Base-by-base conservation (phyloP, 768 basidiomycete genomes). In the Amylocystis lapponica region DNA sequence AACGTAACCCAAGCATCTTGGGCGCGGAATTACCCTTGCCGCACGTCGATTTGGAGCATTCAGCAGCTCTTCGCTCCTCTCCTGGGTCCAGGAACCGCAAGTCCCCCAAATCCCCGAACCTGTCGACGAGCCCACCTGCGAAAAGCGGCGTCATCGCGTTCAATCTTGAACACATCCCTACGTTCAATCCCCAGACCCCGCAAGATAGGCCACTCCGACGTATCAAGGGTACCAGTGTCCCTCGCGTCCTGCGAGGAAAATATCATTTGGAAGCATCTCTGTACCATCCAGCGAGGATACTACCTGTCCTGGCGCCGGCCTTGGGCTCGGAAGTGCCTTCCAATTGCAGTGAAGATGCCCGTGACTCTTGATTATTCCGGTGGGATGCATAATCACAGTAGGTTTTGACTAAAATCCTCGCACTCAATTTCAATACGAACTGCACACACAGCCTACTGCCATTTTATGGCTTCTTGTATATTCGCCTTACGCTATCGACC, bases 241-340 rank as follows among this genome's bases (percentile, higher is more conserved):
- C 52, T 25, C 36, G 59, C 35, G 69, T 64, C 2, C 69, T 70
- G 26, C 67, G 76, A 46, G 60, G 41, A 62, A 78, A 43, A 87
- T 87, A 35, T 83, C 81, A 2, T 88, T 88, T 54, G 76, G 80
- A 13, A 78, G 69, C 33, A 50, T 77, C 27, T 63, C 59, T 20
- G 45, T 67, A 9, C 61, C 66, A 13, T 54, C 59, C 23, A 66
- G 70, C 21, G 70, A 69, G 45, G 57, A 64, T 16, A 63, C 69
- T 39, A 41, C 52, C 27, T 13, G n/a, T 41, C 60, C 63, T 29
- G 62, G 59, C 5, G 58, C 59, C 13, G 65, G 65, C 25, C 47
- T 60, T 34, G 66, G 66, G 43, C 60, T 89, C 38, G 86, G 75
- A 22, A 87, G 84, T 55, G 86, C 86, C 21, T 86, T 90, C 59